A percentile compares a stretch with the other conserved stretches of the same genome.
Conservation (phyloP, 805 yeast genomes). For the Yarrowia porcina region DNA sequence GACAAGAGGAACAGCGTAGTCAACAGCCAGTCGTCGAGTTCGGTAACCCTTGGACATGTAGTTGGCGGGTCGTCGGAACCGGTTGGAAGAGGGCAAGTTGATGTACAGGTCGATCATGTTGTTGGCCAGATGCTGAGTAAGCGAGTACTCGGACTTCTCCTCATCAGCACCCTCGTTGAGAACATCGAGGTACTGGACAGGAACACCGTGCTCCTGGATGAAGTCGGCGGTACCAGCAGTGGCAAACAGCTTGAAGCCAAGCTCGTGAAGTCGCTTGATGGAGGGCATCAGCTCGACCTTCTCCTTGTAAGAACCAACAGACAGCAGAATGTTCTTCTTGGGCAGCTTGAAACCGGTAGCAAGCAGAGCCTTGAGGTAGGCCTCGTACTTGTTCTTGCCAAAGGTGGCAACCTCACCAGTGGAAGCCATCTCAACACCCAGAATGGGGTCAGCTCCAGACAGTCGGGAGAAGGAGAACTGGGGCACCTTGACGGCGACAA, state of each 20-base stretch:
- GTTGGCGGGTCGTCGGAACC: slow-evolving; percentile 98
- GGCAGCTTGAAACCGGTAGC: slow-evolving; percentile 96
- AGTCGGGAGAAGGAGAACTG: slow-evolving; percentile 96
- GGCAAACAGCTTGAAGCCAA: slow-evolving; percentile 90
- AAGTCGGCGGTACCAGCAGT: slow-evolving; percentile 99
- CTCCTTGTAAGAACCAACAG: slow-evolving; percentile 96
- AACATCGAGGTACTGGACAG: slow-evolving; percentile 92
- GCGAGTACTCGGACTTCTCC: slow-evolving; percentile 88
- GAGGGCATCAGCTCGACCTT: slow-evolving; percentile 90
- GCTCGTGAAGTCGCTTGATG: slow-evolving; percentile 69
- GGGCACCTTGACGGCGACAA: slow-evolving; percentile 95
- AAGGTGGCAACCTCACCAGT: slow-evolving; percentile 98
- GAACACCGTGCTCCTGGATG: slow-evolving; percentile 88
- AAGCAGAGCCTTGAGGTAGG: slow-evolving; percentile 87
- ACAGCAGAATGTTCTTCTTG: slow-evolving; percentile 86
- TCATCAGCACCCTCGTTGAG: slow-evolving; percentile 65
- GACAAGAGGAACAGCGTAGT: slow-evolving; percentile 94
- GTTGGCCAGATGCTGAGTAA: slow-evolving; percentile 94
- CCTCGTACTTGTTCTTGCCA: slow-evolving; percentile 95
- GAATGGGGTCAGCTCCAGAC: slow-evolving; percentile 96
- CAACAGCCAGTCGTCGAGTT: slow-evolving; percentile 99
- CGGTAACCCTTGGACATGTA: slow-evolving; percentile 96
- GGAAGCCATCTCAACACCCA: slow-evolving; percentile 99
- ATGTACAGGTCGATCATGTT: slow-evolving; percentile 94
- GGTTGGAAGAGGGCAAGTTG: slow-evolving; percentile 93